Evolutionary conservation across 2,329 filamentous ascomycete genomes (phyloP), one percentile per base, ranked within the genome.

Genomic region (Penicillium sp.): DNA sequence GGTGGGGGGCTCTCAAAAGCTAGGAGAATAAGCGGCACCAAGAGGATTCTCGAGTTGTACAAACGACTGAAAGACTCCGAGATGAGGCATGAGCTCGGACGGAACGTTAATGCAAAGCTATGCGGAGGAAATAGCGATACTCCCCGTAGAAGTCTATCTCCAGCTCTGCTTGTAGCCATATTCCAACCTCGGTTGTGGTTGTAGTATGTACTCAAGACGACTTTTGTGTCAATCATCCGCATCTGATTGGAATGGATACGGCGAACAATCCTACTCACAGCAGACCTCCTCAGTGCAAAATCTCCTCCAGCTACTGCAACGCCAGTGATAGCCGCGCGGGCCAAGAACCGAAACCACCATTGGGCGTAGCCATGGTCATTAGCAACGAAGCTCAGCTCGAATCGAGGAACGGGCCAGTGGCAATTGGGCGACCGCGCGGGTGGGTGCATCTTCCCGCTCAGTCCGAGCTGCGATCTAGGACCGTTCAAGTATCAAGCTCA

Each of bases 401-500:
- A 53, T 59, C 44, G 54, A 55, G 39, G 40, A 19, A 18, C 31
- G 33, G 36, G 46, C 46, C 46, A 62, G 62, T 60, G 54, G 44
- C 50, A 60, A 60, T 61, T 46, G 61, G 61, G 57, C 60, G 55
- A 41, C 56, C 44, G 59, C 44, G 40, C 62, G 64, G 62, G 60
- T 58, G 44, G 40, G 24, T 56, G 62, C 62, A 63, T 39, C 31
- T 33, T 36, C 56, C 55, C 55, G 60, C 31, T 58, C 60, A 58
- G 58, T 62, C 58, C 27, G 24, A 19, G 35, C 46, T 37, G 33
- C 33, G 54, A 59, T 58, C 55, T 47, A 53, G 60, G 50, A 35
- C 43, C n/a, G 46, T 49, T 49, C 46, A 35, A 35, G 46, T 31
- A 35, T 33, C 31, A 33, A 49, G 46, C 27, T 46, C 24, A 18